phyloP scores from a whole-genome alignment of 345 rosid genomes.

The Gossypium herbaceum region DNA sequence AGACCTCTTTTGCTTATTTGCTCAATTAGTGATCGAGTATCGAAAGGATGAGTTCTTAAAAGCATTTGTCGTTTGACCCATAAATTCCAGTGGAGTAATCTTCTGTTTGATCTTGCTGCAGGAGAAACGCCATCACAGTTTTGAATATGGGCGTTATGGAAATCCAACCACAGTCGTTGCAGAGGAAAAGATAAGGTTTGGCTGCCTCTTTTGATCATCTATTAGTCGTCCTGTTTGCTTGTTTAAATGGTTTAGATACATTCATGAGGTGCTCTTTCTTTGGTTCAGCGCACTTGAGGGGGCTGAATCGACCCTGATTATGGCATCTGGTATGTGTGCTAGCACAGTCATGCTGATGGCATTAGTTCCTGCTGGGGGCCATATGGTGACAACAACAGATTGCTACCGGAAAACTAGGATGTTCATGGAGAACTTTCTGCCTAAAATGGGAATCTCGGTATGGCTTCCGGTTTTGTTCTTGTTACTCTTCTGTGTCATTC shows the following conservation, averaged over 20 bases:
- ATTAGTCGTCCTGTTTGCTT: not conserved
- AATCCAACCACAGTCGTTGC: slow-evolving; percentile 84
- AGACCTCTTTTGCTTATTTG: not conserved
- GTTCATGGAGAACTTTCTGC: slow-evolving; percentile 88
- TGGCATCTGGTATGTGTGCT: slow-evolving; percentile 99
- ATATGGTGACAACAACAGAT: slow-evolving; percentile 87
- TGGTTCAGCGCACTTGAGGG: slow-evolving; percentile 85
- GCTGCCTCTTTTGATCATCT: not conserved
- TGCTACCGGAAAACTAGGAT: slow-evolving; percentile 95
- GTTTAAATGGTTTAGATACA: not conserved
- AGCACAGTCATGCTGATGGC: slow-evolving; percentile 92
- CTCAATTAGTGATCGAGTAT: not conserved
- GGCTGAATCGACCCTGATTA: slow-evolving; percentile 84
- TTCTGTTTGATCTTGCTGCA: slow-evolving; percentile 21
- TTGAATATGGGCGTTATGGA: slow-evolving; percentile 96
- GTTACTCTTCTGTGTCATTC: not conserved
- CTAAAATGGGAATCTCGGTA: slow-evolving; percentile 94
- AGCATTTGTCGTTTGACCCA: slow-evolving; percentile 6
- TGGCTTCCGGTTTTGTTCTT: not conserved
- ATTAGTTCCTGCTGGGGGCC: slow-evolving; percentile 97
- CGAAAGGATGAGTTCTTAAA: not conserved
- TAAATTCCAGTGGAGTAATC: not conserved
- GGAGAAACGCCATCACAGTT: slow-evolving; percentile 85
- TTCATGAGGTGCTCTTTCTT: slow-evolving; percentile 10
- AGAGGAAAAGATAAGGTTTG: slow-evolving; percentile 89